phyloP scores from a whole-genome alignment of 768 basidiomycete species.

The Holtermannia corniformis region DNA sequence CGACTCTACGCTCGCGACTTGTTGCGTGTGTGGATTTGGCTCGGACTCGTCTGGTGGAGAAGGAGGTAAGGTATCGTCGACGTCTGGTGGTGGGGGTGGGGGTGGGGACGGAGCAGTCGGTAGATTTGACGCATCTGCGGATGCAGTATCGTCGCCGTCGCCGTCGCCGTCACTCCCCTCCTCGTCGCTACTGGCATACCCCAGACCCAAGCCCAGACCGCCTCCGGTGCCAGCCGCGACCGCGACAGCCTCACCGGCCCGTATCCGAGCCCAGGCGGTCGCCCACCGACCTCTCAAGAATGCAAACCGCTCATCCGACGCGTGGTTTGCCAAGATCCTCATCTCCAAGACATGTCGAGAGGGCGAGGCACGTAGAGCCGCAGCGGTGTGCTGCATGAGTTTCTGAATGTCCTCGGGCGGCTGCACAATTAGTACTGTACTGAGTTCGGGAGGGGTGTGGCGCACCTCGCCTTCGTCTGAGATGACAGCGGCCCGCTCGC shows the following conservation, averaged over 20 bases:
- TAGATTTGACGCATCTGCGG: no score
- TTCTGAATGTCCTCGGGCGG: constrained; percentile 51
- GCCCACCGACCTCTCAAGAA: constrained; percentile 73
- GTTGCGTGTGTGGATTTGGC: no score
- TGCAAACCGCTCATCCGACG: constrained; percentile 64
- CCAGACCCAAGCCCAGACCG: background rate
- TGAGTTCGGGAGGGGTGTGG: background rate
- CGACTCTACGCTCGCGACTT: no score
- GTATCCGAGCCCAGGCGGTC: constrained; percentile 53
- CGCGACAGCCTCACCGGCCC: constrained; percentile 43
- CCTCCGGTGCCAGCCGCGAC: background rate
- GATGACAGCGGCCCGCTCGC: background rate
- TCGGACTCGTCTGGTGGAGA: no score
- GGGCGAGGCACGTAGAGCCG: constrained; percentile 57
- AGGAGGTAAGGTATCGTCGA: no score
- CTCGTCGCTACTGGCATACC: background rate
- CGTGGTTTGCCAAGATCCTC: constrained; percentile 79
- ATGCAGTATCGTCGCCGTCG: no score
- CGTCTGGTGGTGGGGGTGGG: no score
- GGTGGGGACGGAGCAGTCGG: no score
- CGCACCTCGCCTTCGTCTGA: constrained; percentile 8
- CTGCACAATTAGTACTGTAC: constrained; percentile 4
- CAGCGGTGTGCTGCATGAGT: constrained; percentile 67
- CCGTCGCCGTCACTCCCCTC: no score
- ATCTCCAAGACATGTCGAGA: constrained; percentile 77